Percentiles rank a stretch among this genome's conserved stretches.
Conservation (phyloP, 768 basidiomycete species). For the Hericium coralloides region DNA sequence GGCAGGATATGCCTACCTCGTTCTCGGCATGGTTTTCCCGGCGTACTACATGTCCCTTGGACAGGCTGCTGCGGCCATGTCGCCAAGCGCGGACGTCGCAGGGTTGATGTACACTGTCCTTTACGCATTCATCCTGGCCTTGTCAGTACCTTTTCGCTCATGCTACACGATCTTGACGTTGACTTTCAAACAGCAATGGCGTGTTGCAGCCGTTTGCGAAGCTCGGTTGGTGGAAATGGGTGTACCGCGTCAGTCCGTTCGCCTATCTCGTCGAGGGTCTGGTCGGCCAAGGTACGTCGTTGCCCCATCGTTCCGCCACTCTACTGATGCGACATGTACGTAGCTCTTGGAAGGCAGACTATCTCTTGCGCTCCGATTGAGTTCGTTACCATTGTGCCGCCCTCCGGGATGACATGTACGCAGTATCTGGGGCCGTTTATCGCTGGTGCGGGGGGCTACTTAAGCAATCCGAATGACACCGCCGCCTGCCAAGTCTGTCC, state of each 20-base stretch:
- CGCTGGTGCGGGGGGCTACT: conserved; percentile 34
- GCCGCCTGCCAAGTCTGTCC: conserved; percentile 48
- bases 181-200: conserved; percentile 27
- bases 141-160: conserved; percentile 21
- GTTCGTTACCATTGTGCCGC: conserved; percentile 43
- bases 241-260: conserved; percentile 27
- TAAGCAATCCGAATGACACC: conserved; percentile 31
- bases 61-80: conserved; percentile 31
- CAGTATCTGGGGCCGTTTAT: conserved; percentile 38
- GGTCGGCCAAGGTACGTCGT: conserved; percentile 33
- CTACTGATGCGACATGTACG: neutral
- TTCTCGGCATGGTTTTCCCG: conserved; percentile 30
- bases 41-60: conserved; percentile 36
- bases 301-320: neutral
- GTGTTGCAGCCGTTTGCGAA: conserved; percentile 36
- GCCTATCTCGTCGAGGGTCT: conserved; percentile 33
- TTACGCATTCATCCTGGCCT: conserved; percentile 33
- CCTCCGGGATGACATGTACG: conserved; percentile 36
- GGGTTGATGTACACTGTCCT: conserved; percentile 29
- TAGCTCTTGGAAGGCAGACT: conserved; percentile 40
- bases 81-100: conserved; percentile 34
- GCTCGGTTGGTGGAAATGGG: conserved; percentile 39
- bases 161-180: neutral
- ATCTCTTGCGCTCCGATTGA: conserved; percentile 54
- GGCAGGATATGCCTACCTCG: conserved; percentile 32